These are phyloP conservation scores for Diutina neorugosa DNA, from an alignment of 1,139 yeast genomes.

Conservation along the genomic window DNA sequence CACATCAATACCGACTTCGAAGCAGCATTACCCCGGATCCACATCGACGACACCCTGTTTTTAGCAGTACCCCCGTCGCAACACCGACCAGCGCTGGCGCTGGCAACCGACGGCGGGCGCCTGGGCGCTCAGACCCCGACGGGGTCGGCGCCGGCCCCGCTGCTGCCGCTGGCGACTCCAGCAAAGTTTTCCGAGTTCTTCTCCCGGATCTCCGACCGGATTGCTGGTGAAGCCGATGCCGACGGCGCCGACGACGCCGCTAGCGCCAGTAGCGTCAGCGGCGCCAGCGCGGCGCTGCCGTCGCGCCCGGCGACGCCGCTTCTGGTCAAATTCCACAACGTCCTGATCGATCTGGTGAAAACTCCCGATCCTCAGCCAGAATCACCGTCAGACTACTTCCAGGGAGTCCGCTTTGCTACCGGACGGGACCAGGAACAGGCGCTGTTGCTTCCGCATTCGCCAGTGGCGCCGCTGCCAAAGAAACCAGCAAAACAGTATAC, in stretches of 20 bases:
- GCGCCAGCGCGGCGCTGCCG: neutral
- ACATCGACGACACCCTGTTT: neutral
- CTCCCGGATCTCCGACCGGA: slow-evolving; percentile 28
- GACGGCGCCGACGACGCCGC: neutral
- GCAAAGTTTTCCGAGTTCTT: slow-evolving; percentile 17
- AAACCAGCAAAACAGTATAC: neutral
- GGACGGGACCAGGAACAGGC: neutral
- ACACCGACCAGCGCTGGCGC: neutral
- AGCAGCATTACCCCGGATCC: slow-evolving; percentile 1
- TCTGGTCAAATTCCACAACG: slow-evolving; percentile 5
- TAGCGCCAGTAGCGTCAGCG: neutral
- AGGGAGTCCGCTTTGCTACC: neutral
- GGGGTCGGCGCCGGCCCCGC: slow-evolving; percentile 6
- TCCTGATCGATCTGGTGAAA: neutral
- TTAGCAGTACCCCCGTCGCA: neutral
- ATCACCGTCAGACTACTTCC: neutral
- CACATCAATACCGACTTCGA: neutral
- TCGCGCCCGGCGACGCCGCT: slow-evolving; percentile 8
- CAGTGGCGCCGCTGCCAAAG: slow-evolving; percentile 2
- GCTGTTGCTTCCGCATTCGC: slow-evolving; percentile 1
- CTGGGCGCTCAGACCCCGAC: slow-evolving; percentile 5
- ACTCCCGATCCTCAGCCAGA: neutral
- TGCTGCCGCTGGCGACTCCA: slow-evolving; percentile 12
- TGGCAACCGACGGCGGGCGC: slow-evolving; percentile 6
- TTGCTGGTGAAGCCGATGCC: slow-evolving; percentile 21